Base-by-base conservation (phyloP, 169 alveolate genomes). In the Plasmodium falciparum region DNA sequence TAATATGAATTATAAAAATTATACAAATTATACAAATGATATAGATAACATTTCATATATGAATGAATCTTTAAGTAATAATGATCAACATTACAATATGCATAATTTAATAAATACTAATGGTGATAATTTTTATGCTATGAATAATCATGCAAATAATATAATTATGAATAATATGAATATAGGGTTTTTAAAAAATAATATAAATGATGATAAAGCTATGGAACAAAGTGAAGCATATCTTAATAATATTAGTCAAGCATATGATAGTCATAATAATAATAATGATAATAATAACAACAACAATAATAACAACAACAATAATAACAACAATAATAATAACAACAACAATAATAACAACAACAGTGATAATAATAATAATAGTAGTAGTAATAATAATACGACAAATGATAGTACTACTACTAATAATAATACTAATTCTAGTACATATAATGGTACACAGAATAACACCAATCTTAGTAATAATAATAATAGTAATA, bases 21-120 rank as follows among this genome's bases (percentile, higher is more conserved):
- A 39, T 66, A 12, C 52, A 66, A 66, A 13, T 9, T 66, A 39
- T 66, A 12, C 52, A 66, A 66, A 66, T 17, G 43, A n/a, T 39
- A 11, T 66, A 20, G 74, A 66, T 29, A 66, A 66, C 33, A 24
- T 12, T 26, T 11, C 6, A 29, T 29, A 39, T 39, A 9, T 66
- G 29, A 66, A 39, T 26, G n/a, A n/a, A 11, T 22, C 74, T 0
- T 2, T 17, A 29, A 26, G 7, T 4, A 49, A 24, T 8, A 66
- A 39, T 66, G 74, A 66, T 66, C 12, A 29, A 29, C 43, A 29
- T 66, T 29, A 12, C 13, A 17, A 12, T 17, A 33, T 22, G 56
- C 13, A 66, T 26, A 39, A 39, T 39, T 39, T 39, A 39, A 39
- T 39, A 39, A 39, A 39, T 5, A 5, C 47, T 39, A 39, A 39